Evolutionary conservation across 1,284 basidiomycete species (phyloP), one percentile per base, ranked within the genome.

Genomic region (Irpex rosettiformis): DNA sequence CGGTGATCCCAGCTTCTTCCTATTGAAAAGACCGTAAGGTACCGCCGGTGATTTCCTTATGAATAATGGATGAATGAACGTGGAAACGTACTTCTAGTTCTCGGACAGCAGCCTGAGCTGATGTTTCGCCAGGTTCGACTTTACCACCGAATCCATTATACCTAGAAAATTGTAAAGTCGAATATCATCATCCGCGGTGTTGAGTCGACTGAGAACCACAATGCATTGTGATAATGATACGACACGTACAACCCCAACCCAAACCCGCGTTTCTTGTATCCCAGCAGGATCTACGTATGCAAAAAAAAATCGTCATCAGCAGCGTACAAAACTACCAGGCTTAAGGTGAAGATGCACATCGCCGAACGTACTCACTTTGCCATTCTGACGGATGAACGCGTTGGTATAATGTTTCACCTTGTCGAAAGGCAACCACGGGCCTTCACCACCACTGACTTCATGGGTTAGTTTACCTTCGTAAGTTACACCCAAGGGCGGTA

Each of bases 71-170:
- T n/a, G 10, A 4, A 22, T 54, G 10, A 22, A 21, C 43, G 29
- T n/a, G 45, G 48, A 57, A 42, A 57, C 61, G 42, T 29, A 85
- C 86, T 74, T 84, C 64, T 11, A 91, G 74, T 70, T 92, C 89
- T 8, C 89, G 81, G 5, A 71, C 62, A 1, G 88, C 89, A 10
- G 86, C 88, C 63, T 84, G 70, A 0, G 73, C 59, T n/a, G 82
- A 72, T 0, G 81, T 79, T 70, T 92, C 89, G 2, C 79, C 80
- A 0, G 75, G 70, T 61, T 90, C 86, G 1, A 86, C 81, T 69
- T 91, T 92, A 2, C 89, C 89, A 4, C 88, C 89, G 62, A 89
- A 91, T 1, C 88, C 88, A 63, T 89, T 89, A 63, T 79, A 86
- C 61, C 86, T 89, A 62, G 4, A 11, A 16, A 11, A 2, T 4